Base-by-base conservation (phyloP, 78 protist genomes). In the Cavenderia fasciculata region DNA sequence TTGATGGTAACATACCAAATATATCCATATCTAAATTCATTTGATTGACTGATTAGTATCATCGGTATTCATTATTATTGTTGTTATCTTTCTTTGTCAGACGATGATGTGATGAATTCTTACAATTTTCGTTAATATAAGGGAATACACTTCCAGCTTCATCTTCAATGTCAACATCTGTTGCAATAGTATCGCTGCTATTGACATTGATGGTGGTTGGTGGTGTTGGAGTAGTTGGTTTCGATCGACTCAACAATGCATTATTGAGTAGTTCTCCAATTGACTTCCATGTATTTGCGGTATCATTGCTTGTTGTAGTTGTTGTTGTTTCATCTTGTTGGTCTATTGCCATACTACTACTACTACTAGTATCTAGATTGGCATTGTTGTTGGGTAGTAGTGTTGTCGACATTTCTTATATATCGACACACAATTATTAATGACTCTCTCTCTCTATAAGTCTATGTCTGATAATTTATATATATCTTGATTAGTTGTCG, bases 1-100 rank as follows among this genome's bases (percentile, higher is more conserved):
- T 65, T n/a, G 87, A 78, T 52, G 87, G 87, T 27, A 62, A 27
- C 11, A 78, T 36, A 11, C 87, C 87, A 65, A 78, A 78, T 23
- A 78, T 56, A 78, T 78, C 87, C 87, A 78, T 78, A 52, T 78
- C 87, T 78, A 40, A 54, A 71, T 29, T 2, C 2, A n/a, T 14
- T 4, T 19, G 8, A 33, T 3, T 7, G 4, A 43, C 31, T 19
- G 34, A 8, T 34, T 34, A 14, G 0, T 21, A 0, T 18, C 7
- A 52, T 19, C 11, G 7, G 68, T 12, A 14, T 29, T 52, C 14
- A 44, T 46, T 19, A 11, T 7, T 21, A 29, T 43, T 47, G 36
- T 3, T 2, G 36, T 0, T 3, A n/a, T 31, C 21, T 25, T 21
- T 19, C 36, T 18, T 31, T 14, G 6, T 16, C 10, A 61, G 54